A percentile compares a stretch with the other conserved stretches of the same genome.
Evolutionary conservation across 2,329 filamentous ascomycete genomes (phyloP).

Genomic region (Venturia asperata): DNA sequence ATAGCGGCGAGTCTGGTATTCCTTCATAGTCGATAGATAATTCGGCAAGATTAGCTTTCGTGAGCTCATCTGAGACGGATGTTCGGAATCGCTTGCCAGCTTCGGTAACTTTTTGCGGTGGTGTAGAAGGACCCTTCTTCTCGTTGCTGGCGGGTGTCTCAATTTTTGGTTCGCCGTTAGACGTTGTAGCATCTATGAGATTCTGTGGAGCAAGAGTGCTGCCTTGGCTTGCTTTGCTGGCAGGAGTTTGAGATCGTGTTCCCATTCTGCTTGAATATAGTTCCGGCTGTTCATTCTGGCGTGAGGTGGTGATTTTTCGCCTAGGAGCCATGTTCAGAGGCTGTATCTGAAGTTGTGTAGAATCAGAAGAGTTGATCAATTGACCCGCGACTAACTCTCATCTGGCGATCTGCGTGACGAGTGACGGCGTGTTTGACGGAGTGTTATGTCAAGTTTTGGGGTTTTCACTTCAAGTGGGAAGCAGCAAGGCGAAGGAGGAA

Average conservation of each 20-base stretch:
- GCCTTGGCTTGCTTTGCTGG: not conserved
- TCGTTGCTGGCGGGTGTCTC: not conserved
- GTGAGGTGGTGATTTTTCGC: not conserved
- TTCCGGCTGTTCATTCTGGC: conserved; percentile 4
- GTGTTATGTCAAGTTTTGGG: not conserved
- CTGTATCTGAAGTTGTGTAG: too few species aligned
- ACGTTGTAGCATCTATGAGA: not conserved
- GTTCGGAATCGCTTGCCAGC: not conserved
- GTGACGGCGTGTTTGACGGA: not conserved
- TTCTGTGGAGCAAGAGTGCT: not conserved
- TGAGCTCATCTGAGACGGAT: not conserved
- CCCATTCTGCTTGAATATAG: not conserved
- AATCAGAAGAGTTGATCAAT: not conserved
- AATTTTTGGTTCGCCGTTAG: not conserved
- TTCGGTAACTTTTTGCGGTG: not conserved
- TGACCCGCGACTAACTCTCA: not conserved
- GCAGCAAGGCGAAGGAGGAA: conserved; percentile 8
- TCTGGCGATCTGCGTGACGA: not conserved
- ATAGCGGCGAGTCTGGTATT: not conserved
- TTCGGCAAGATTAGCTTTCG: not conserved
- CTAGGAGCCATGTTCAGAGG: not conserved
- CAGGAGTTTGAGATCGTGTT: not conserved
- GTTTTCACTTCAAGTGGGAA: not conserved
- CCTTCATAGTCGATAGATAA: not conserved
- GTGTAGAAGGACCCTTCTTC: not conserved